These are phyloP conservation scores for Cyclospora cayetanensis DNA, from an alignment of 169 alveolate genomes.

Conservation along the genomic window DNA sequence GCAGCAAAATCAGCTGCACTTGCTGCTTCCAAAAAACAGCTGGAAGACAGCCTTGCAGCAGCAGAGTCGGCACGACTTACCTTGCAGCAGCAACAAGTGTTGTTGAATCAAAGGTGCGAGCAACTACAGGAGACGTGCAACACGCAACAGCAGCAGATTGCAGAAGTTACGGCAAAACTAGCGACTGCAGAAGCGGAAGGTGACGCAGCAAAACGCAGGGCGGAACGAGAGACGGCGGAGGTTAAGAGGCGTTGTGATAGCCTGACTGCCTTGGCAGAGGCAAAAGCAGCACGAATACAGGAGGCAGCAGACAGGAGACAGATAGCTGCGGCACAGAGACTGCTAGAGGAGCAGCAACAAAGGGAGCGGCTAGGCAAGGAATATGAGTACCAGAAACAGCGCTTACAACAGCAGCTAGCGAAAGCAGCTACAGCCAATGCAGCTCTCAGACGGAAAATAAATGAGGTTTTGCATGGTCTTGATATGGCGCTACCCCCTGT, in stretches of 20 bases:
- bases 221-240: conserved; percentile 57
- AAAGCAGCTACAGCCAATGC: conserved; percentile 57
- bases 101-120: conserved; percentile 42
- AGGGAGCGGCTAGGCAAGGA: conserved; percentile 51
- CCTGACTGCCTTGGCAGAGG: conserved; percentile 36
- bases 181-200: conserved; percentile 51
- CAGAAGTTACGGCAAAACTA: conserved; percentile 41
- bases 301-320: conserved; percentile 62
- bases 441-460: conserved; percentile 9
- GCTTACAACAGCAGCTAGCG: conserved; percentile 61
- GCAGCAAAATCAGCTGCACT: conserved; percentile 50
- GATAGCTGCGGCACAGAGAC: conserved; percentile 58
- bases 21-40: conserved; percentile 21
- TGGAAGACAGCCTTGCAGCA: conserved; percentile 52
- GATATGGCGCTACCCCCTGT: conserved; percentile 49
- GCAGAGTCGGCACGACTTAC: conserved; percentile 48
- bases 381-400: conserved; percentile 32
- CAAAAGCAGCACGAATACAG: conserved; percentile 36
- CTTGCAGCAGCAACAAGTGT: conserved; percentile 18
- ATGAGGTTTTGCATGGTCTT: conserved; percentile 46
- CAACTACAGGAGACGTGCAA: conserved; percentile 36
- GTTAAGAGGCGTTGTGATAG: conserved; percentile 33
- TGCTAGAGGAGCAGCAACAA: conserved; percentile 54
- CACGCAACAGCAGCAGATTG: conserved; percentile 44
- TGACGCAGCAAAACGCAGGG: conserved; percentile 29